Evolutionary conservation across 306 rosid genomes (phyloP).

Genomic region (Canavalia gladiata): DNA sequence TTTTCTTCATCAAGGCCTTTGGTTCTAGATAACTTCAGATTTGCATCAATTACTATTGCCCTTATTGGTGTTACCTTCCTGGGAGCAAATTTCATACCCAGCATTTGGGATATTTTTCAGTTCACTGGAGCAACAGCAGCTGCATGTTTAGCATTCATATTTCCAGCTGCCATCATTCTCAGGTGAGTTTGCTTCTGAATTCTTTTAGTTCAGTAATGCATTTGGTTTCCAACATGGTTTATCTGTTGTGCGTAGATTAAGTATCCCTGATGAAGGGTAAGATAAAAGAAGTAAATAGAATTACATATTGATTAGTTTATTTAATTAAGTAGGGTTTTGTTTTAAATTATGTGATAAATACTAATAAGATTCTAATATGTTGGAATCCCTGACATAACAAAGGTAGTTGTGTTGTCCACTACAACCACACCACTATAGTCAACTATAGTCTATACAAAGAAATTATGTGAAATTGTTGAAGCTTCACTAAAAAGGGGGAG

Average conservation of each 20-base stretch:
- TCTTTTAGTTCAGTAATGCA: conserved; percentile 3
- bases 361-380: background rate
- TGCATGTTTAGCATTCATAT: conserved; percentile 61
- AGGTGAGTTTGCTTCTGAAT: conserved; percentile 48
- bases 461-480: background rate
- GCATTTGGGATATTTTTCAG: conserved; percentile 76
- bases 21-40: conserved; percentile 72
- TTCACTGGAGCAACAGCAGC: conserved; percentile 66
- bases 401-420: background rate
- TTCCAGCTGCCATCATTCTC: conserved; percentile 58
- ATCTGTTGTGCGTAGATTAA: background rate
- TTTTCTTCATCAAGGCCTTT: conserved; percentile 76
- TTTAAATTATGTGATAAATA: background rate
- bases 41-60: conserved; percentile 62
- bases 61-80: conserved; percentile 49
- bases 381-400: background rate
- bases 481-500: background rate
- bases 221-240: background rate
- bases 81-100: conserved; percentile 71
- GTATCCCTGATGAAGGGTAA: background rate
- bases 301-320: background rate
- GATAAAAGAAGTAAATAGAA: background rate
- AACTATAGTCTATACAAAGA: background rate
- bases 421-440: conserved; percentile 5
- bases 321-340: too few relatives aligned